These are phyloP conservation scores for Stephania yunnanensis DNA, from an alignment of 164 flowering plant species.

Conservation along the genomic window DNA sequence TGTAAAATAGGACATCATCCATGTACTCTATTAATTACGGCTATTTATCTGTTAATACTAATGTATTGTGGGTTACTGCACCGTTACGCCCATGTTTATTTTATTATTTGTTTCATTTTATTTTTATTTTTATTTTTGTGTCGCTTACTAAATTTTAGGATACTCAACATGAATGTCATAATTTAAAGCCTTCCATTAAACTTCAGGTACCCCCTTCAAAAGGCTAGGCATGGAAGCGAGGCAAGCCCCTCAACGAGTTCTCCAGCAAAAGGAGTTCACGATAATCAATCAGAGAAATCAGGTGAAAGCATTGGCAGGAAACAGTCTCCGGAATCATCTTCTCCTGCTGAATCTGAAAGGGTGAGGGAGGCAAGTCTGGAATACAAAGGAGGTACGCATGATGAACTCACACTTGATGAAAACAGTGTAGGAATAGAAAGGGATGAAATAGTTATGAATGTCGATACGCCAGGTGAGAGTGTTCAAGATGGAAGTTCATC, in stretches of 20 bases:
- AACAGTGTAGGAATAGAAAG: constrained; percentile 33
- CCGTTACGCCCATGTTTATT: no score
- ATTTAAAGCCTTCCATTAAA: constrained; percentile 2
- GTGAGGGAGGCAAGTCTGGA: constrained; percentile 43
- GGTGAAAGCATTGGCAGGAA: constrained; percentile 43
- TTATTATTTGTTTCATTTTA: no score
- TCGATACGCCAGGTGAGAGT: constrained; percentile 18
- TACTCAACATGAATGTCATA: constrained; percentile 1
- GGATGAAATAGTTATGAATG: constrained; percentile 35
- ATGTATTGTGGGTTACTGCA: no score
- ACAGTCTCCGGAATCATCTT: constrained; percentile 29
- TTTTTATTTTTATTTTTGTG: neutral
- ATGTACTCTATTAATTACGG: no score
- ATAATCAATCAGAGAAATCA: constrained; percentile 43
- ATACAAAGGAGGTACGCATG: constrained; percentile 25
- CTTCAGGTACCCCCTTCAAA: constrained; percentile 41
- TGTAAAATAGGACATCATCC: no score
- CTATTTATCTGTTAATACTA: no score
- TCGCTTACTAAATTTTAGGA: neutral
- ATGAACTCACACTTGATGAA: constrained; percentile 30
- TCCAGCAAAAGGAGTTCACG: constrained; percentile 25
- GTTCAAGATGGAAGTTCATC: constrained; percentile 25
- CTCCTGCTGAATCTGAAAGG: constrained; percentile 31
- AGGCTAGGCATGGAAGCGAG: constrained; percentile 14
- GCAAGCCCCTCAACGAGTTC: constrained; percentile 28